phyloP scores from a whole-genome alignment of 495 filamentous ascomycete species.

The Copromyces sp. region DNA sequence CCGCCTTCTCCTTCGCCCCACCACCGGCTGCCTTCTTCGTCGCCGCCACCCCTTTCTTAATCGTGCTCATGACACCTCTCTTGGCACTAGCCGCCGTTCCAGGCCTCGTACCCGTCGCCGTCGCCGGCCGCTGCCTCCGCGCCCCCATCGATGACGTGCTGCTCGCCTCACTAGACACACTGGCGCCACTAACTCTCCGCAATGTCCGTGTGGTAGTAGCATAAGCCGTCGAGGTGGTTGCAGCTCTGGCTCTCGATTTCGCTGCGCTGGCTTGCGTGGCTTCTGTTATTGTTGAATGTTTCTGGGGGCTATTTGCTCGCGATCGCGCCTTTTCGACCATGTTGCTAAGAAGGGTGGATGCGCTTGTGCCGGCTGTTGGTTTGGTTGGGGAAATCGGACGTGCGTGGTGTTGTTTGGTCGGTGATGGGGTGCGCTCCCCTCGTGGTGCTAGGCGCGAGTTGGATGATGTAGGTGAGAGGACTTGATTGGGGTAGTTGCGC shows the following conservation, averaged over 20 bases:
- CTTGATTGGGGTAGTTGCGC: conserved; percentile 31
- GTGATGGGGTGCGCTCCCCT: conserved; percentile 6
- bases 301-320: conserved; percentile 19
- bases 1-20: conserved; percentile 29
- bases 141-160: conserved; percentile 34
- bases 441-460: conserved; percentile 59
- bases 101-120: conserved; percentile 17
- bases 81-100: conserved; percentile 21
- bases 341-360: conserved; percentile 38
- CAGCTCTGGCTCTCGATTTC: conserved; percentile 24
- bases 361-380: conserved; percentile 16
- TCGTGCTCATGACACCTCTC: conserved; percentile 31
- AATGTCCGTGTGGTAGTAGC: conserved; percentile 30
- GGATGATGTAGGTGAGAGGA: conserved; percentile 72
- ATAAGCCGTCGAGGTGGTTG: conserved; percentile 11
- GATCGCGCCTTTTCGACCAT: conserved; percentile 48
- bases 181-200: conserved; percentile 36
- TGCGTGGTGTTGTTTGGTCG: conserved; percentile 21
- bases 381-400: conserved; percentile 37
- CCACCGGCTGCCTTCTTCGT: conserved; percentile 23
- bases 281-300: conserved; percentile 1
- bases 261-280: conserved; percentile 17
- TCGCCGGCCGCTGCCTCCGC: conserved; percentile 32
- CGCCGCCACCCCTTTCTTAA: conserved; percentile 28
- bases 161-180: conserved; percentile 36